Conservation (phyloP, 2,329 filamentous ascomycete genomes). For the Xylariaceae sp. region DNA sequence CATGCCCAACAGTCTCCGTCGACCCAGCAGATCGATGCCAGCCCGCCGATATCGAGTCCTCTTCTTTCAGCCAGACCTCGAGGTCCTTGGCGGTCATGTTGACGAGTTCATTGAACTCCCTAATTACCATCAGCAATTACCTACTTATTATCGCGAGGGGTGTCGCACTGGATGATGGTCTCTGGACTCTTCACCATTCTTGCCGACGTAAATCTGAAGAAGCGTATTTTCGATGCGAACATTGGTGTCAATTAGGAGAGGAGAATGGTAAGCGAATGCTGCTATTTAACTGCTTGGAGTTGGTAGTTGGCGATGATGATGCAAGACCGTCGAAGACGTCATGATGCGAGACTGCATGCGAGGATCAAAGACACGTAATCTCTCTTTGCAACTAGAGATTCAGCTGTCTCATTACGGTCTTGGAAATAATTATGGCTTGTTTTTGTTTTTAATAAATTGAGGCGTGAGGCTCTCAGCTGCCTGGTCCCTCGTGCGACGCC, state of each 20-base stretch:
- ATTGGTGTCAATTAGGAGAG: background rate
- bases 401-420: background rate
- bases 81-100: slow-evolving; percentile 54
- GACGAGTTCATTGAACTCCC: slow-evolving; percentile 55
- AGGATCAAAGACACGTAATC: background rate
- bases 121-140: slow-evolving; percentile 22
- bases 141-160: background rate
- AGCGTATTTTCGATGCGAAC: background rate
- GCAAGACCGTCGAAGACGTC: background rate
- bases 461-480: background rate
- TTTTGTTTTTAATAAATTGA: background rate
- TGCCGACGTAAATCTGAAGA: background rate
- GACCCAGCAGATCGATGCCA: slow-evolving; percentile 49
- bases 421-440: background rate
- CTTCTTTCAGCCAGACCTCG: slow-evolving; percentile 48
- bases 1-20: slow-evolving; percentile 54
- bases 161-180: slow-evolving; percentile 25
- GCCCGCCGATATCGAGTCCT: slow-evolving; percentile 46
- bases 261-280: too few relatives aligned
- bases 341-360: background rate
- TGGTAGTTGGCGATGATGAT: background rate
- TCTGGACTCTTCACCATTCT: slow-evolving; percentile 27
- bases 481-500: background rate
- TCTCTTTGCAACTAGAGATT: background rate
- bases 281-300: too few relatives aligned